Conservation (phyloP, 345 rosid genomes). For the Kandelia obovata region DNA sequence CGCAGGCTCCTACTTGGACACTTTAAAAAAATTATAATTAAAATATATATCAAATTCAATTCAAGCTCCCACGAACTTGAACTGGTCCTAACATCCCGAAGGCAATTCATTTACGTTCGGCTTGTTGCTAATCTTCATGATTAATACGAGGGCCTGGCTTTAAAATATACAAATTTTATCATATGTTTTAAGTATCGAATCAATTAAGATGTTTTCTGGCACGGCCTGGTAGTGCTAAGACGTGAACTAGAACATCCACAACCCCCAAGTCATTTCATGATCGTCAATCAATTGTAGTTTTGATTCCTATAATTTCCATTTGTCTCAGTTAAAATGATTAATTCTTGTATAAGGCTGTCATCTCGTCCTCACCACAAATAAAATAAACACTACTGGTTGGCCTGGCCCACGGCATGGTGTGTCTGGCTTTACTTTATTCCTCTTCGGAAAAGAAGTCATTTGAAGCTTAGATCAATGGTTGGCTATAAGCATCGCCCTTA, state of each 20-base stretch:
- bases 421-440: conserved; percentile 10
- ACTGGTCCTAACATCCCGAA: background rate
- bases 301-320: conserved; percentile 9
- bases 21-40: background rate
- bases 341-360: conserved; percentile 15
- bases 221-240: conserved; percentile 11
- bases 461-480: background rate
- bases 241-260: background rate
- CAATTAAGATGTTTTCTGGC: conserved; percentile 12
- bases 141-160: conserved; percentile 18
- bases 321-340: conserved; percentile 27
- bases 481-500: background rate
- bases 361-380: background rate
- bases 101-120: background rate
- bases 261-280: conserved; percentile 15
- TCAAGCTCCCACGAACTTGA: background rate
- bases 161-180: background rate
- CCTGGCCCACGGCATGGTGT: conserved; percentile 29
- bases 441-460: background rate
- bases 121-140: conserved; percentile 19
- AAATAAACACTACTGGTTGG: conserved; percentile 8
- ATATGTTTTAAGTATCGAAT: conserved; percentile 5
- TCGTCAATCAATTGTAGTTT: conserved; percentile 15
- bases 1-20: conserved; percentile 21
- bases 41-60: background rate